Evolutionary conservation across 2,329 filamentous ascomycete species (phyloP), one percentile per base, ranked within the genome.

Genomic region (Capronia coronata): DNA sequence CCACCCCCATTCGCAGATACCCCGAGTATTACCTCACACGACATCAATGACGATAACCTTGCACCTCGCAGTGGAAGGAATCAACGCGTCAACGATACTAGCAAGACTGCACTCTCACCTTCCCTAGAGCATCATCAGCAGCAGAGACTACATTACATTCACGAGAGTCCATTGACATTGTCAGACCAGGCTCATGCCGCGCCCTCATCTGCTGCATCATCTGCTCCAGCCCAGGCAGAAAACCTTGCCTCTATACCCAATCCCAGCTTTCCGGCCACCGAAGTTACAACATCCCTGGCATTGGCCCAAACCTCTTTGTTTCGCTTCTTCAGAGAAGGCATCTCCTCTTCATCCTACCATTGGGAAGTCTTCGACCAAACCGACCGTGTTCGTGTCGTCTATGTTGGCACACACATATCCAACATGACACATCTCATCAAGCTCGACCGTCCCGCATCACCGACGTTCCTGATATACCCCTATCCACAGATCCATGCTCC

Each of bases 351-450:
- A 27, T 42, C 19, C 7, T 43, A 40, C 3, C 42, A 51, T 18
- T 51, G 49, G 49, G 32, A 46, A 10, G 30, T 51, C 19, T 51
- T 51, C n/a, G 8, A 22, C n/a, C 23, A 27, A 7, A 13, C n/a
- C 14, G 49, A 39, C 23, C 18, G 23, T 19, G 44, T 44, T 9
- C 21, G 49, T n/a, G 34, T 47, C 3, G 49, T 19, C 13, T 51
- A 51, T 25, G 32, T 51, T 21, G 49, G 49, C 5, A 51, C 43
- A 27, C 37, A 19, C 1, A 27, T 51, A 16, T 30, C 42, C 29
- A 51, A 51, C 29, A 21, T 51, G 6, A 39, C 32, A 9, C 35
- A 46, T 14, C 37, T 51, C 10, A 39, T 51, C 18, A 37, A 44
- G 9, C 16, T 35, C 2, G 46, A 43, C 23, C 25, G 25, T 5